Evolutionary conservation across 441 rosid species (phyloP), one percentile per base, ranked within the genome.

Genomic region (Raphanus hybrid): DNA sequence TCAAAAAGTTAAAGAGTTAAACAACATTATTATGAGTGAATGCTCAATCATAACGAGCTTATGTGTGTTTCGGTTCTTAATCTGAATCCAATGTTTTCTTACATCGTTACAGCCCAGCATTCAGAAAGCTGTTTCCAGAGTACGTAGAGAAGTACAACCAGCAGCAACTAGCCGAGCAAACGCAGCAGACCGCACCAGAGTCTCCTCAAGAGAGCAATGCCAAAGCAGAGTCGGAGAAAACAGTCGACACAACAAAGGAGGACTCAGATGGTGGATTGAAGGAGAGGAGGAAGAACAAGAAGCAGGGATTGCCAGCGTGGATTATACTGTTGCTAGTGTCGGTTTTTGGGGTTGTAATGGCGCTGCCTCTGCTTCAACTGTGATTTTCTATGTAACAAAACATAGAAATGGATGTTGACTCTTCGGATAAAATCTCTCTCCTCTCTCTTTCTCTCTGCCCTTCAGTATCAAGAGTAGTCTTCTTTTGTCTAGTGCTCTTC

Each of bases 91-190:
- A 14, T 68, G 64, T 54, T n/a, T 43, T 74, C 26, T 32, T 79
- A 37, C 74, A 54, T 29, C 35, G 1, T 73, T 65, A 58, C 98
- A 96, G 99, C 77, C 71, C 94, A 37, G 88, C 94, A 54, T 96
- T 96, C 80, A 85, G 92, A 77, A 93, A 92, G 82, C 81, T 96
- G 80, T 96, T 96, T 75, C 99, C 99, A 0, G 99, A 96, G 82
- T 90, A 89, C 14, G 93, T 93, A 5, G 98, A 93, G 81, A 91
- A 86, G 81, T 84, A 87, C 73, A 86, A 89, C 75, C 83, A 91
- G 84, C 91, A 82, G 82, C 94, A 86, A 80, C 77, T 78, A 16
- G 74, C 86, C 8, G 91, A 87, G 86, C 86, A 87, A 82, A 70
- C 85, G 1, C 85, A 84, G 79, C 87, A 79, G 78, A 80, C 60